Conservation (phyloP, 108 stramenopile genomes). For the Nitzschia sp. region DNA sequence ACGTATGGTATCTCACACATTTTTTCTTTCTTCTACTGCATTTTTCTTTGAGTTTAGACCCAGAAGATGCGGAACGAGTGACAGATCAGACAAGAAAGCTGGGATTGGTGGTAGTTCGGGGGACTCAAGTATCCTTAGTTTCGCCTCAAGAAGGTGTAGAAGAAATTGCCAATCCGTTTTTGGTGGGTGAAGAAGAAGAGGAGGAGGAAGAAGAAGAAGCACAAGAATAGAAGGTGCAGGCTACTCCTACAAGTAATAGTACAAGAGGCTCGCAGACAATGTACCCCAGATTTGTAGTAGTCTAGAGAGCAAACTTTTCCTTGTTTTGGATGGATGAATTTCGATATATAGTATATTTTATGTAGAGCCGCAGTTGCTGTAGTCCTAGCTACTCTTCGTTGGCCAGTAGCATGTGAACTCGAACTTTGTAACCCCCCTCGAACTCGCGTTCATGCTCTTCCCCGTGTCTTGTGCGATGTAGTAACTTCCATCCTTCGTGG, state of each 20-base stretch:
- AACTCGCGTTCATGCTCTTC: slow-evolving; percentile 49
- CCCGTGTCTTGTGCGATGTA: slow-evolving; percentile 30
- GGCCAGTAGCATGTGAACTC: slow-evolving; percentile 39
- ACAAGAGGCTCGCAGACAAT: no score
- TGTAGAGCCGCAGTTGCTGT: no score
- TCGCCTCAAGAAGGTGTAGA: slow-evolving; percentile 86
- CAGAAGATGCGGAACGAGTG: slow-evolving; percentile 62
- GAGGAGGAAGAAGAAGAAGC: slow-evolving; percentile 7
- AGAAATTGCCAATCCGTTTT: slow-evolving; percentile 90
- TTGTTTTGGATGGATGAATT: no score
- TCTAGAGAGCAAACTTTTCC: no score
- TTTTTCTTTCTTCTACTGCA: no score
- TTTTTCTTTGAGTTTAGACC: no score
- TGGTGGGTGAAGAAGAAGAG: slow-evolving; percentile 64
- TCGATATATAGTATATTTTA: no score
- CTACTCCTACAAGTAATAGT: no score
- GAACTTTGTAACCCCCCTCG: slow-evolving; percentile 37
- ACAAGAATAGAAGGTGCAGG: slow-evolving; percentile 3
- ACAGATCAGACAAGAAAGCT: slow-evolving; percentile 73
- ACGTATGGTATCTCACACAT: no score
- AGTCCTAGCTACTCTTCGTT: background rate
- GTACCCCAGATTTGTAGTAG: no score
- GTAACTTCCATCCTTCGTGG: slow-evolving; percentile 41
- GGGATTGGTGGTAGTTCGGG: slow-evolving; percentile 81
- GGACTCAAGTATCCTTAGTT: slow-evolving; percentile 86